These are phyloP conservation scores for Triticum urartu DNA, from an alignment of 176 grass and related monocot species.

Conservation along the genomic window DNA sequence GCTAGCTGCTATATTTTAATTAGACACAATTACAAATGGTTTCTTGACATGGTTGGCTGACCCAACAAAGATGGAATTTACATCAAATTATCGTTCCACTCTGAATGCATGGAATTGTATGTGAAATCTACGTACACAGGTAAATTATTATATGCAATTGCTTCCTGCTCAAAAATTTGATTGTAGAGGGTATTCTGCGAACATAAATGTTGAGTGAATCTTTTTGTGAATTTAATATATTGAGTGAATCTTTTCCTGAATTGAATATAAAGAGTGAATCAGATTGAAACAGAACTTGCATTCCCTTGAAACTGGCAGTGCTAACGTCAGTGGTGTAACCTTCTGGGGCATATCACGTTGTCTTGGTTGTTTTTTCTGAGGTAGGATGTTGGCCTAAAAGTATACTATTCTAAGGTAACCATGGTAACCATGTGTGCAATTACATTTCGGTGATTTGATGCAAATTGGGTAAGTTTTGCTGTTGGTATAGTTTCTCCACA, in stretches of 20 bases:
- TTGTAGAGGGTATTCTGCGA: not conserved
- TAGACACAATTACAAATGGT: too few species aligned
- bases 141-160: not conserved
- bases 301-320: not conserved
- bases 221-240: not conserved
- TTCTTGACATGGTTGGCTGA: not conserved
- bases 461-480: too few species aligned
- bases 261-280: not conserved
- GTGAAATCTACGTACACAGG: not conserved
- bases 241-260: not conserved
- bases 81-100: not conserved
- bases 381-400: not conserved
- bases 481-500: too few species aligned
- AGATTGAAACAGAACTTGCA: not conserved
- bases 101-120: not conserved
- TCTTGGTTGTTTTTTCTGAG: not conserved
- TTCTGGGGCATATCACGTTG: not conserved
- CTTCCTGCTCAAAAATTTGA: not conserved
- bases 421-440: too few species aligned
- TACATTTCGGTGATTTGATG: too few species aligned
- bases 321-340: not conserved
- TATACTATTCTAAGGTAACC: not conserved
- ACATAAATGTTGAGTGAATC: not conserved
- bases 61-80: not conserved
- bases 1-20: too few species aligned